These are phyloP conservation scores for Nadsonia fulvescens DNA, from an alignment of 805 yeast species.

Conservation along the genomic window DNA sequence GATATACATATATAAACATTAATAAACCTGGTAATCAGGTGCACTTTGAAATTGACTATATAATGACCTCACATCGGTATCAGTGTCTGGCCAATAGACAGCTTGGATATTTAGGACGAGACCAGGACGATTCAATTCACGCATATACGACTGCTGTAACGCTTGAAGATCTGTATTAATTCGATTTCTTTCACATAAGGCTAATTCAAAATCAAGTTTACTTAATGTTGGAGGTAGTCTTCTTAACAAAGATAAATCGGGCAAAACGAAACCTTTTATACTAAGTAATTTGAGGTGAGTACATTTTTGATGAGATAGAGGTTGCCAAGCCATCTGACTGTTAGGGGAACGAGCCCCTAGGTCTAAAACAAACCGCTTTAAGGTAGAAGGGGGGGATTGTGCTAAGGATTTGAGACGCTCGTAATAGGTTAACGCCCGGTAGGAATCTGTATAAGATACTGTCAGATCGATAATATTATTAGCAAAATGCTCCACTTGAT, in stretches of 20 bases:
- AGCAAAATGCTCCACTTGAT: constrained; percentile 1
- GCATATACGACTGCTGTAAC: too few species aligned
- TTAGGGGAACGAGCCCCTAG: constrained; percentile 6
- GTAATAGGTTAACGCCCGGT: constrained; percentile 6
- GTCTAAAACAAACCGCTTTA: constrained; percentile 6
- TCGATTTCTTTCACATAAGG: constrained; percentile 5
- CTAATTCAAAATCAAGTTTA: constrained; percentile 6
- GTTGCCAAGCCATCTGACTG: constrained; percentile 7
- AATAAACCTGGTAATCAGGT: neutral
- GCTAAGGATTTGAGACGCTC: constrained; percentile 7
- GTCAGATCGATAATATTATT: constrained; percentile 8
- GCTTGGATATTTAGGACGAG: constrained; percentile 1
- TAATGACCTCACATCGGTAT: neutral
- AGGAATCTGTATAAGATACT: constrained; percentile 10
- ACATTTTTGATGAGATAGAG: constrained; percentile 4
- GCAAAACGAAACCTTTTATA: constrained; percentile 7
- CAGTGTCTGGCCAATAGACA: neutral
- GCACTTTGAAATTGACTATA: constrained; percentile 1
- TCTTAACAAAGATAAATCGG: constrained; percentile 6
- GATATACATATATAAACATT: neutral
- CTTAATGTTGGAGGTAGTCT: constrained; percentile 6
- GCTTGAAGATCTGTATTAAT: too few species aligned
- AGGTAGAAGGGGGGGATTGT: constrained; percentile 7
- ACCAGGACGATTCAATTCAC: too few species aligned
- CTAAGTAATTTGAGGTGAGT: constrained; percentile 6